Evolutionary conservation across 768 basidiomycete species (phyloP).

Genomic region (Kwoniella shandongensis): DNA sequence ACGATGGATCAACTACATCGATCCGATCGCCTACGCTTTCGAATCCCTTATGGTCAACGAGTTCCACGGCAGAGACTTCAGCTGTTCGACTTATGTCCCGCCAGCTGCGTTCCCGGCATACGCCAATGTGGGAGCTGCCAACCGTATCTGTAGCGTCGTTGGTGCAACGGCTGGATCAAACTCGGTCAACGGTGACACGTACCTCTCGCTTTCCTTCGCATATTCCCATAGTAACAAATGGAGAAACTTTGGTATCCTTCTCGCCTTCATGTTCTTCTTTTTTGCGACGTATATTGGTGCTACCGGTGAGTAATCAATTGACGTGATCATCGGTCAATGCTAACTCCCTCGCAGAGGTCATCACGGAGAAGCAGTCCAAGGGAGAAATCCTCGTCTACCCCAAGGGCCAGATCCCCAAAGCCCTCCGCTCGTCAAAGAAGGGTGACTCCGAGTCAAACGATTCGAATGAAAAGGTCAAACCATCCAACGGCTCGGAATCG

Average conservation of each 20-base stretch:
- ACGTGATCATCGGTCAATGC: conserved; percentile 1
- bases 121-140: conserved; percentile 23
- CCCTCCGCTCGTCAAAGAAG: conserved; percentile 19
- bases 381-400: conserved; percentile 55
- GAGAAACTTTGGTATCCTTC: conserved; percentile 49
- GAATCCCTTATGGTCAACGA: conserved; percentile 81
- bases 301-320: conserved; percentile 30
- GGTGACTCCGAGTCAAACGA: conserved; percentile 28
- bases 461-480: conserved; percentile 11
- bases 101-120: conserved; percentile 37
- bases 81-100: conserved; percentile 50
- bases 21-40: conserved; percentile 75
- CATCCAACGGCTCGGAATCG: conserved; percentile 6
- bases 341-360: conserved; percentile 30
- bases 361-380: conserved; percentile 53
- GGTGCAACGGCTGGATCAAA: conserved; percentile 43
- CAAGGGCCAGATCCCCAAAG: conserved; percentile 45
- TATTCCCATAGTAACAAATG: conserved; percentile 21
- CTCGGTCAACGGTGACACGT: conserved; percentile 45
- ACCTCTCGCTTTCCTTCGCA: conserved; percentile 14
- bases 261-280: conserved; percentile 47
- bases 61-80: conserved; percentile 67
- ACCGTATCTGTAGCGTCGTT: conserved; percentile 41
- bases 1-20: conserved; percentile 64
- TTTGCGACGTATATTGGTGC: conserved; percentile 47